A percentile compares a stretch with the other conserved stretches of the same genome.
phyloP scores from a whole-genome alignment of 2,329 filamentous ascomycete genomes.

The Torrubiellomyces zombiae region DNA sequence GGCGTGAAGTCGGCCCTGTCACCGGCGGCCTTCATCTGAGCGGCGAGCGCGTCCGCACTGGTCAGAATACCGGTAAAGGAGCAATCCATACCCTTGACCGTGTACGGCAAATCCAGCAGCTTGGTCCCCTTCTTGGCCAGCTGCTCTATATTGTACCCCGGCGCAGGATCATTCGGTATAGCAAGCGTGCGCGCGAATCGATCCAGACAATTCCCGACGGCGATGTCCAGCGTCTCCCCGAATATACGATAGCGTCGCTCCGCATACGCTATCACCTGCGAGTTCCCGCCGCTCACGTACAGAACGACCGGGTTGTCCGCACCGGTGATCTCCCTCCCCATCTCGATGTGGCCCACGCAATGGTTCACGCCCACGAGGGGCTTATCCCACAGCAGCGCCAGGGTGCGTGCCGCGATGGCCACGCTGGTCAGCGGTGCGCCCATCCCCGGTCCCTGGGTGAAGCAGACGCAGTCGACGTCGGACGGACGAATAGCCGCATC shows the following conservation, averaged over 20 bases:
- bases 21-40: slow-evolving; percentile 36
- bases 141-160: slow-evolving; percentile 96
- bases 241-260: slow-evolving; percentile 94
- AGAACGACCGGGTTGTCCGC: slow-evolving; percentile 84
- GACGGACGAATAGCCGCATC: slow-evolving; percentile 43
- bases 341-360: slow-evolving; percentile 97
- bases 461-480: slow-evolving; percentile 85
- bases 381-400: slow-evolving; percentile 71
- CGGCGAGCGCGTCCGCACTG: slow-evolving; percentile 63
- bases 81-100: slow-evolving; percentile 98
- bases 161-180: slow-evolving; percentile 91
- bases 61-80: slow-evolving; percentile 88
- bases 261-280: slow-evolving; percentile 93
- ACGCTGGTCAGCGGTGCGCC: slow-evolving; percentile 80
- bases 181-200: slow-evolving; percentile 80
- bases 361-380: slow-evolving; percentile 93
- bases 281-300: slow-evolving; percentile 92
- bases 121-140: slow-evolving; percentile 58
- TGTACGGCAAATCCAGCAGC: slow-evolving; percentile 79
- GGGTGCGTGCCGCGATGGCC: slow-evolving; percentile 67
- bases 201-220: slow-evolving; percentile 93
- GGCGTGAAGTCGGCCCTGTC: slow-evolving; percentile 48
- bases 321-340: slow-evolving; percentile 86
- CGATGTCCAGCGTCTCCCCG: slow-evolving; percentile 92
- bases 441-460: slow-evolving; percentile 92